These are phyloP conservation scores for Coniochaeta prunicola DNA, from an alignment of 2,329 filamentous ascomycete genomes.

Conservation along the genomic window DNA sequence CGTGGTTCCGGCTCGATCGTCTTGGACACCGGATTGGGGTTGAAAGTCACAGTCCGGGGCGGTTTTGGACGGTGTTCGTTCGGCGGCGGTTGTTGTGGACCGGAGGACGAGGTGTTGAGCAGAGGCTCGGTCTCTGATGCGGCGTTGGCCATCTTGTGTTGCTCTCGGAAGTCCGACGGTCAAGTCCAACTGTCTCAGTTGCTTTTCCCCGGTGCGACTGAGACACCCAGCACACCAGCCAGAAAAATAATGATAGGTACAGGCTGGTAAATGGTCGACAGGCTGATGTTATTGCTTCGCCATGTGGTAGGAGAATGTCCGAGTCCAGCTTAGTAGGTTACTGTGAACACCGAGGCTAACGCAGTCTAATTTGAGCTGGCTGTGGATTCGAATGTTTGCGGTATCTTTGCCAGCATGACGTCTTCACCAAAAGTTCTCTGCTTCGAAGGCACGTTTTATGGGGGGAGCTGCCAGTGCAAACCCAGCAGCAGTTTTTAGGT, in stretches of 20 bases:
- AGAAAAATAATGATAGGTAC: background rate
- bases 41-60: slow-evolving; percentile 68
- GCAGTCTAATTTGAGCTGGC: background rate
- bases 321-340: background rate
- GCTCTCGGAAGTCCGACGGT: background rate
- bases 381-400: background rate
- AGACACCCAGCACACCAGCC: background rate
- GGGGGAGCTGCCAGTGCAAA: background rate
- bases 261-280: background rate
- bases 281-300: background rate
- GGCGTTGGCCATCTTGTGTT: background rate
- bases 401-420: background rate
- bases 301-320: background rate
- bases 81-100: background rate
- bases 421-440: slow-evolving; percentile 1
- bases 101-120: background rate
- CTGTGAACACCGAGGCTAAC: background rate
- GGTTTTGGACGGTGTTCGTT: slow-evolving; percentile 28
- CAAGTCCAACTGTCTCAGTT: background rate
- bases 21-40: slow-evolving; percentile 58
- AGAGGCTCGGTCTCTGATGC: background rate
- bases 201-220: background rate
- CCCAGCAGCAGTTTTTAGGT: background rate
- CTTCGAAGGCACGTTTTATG: background rate
- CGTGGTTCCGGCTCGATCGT: slow-evolving; percentile 47